phyloP scores from a whole-genome alignment of 2,329 filamentous ascomycete species.

The Scopulariopsis brevicaulis region DNA sequence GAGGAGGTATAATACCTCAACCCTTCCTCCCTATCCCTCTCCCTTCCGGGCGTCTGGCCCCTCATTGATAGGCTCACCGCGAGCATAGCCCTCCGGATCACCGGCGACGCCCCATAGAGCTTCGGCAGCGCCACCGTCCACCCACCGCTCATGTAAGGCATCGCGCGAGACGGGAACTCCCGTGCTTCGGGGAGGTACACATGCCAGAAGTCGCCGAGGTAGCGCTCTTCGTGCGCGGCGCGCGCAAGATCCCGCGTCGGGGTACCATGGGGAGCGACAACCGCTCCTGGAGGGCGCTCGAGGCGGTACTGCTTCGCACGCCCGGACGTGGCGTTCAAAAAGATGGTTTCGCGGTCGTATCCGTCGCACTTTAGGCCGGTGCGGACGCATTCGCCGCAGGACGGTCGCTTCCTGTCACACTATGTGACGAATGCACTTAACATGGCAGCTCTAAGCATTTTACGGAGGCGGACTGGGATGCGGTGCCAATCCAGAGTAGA shows the following conservation, averaged over 20 bases:
- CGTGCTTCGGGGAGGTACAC: neutral
- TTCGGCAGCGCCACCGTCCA: neutral
- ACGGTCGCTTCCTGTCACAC: neutral
- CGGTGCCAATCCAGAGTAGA: neutral
- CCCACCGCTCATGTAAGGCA: neutral
- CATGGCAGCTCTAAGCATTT: neutral
- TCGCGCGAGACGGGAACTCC: neutral
- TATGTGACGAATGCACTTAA: neutral
- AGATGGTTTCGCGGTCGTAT: neutral
- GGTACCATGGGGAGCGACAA: neutral
- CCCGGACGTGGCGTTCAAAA: neutral
- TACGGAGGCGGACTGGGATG: neutral
- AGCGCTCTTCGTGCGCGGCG: neutral
- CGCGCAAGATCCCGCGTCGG: neutral
- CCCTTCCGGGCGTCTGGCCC: neutral
- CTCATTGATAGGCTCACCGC: neutral
- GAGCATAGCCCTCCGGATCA: neutral
- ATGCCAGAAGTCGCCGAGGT: neutral
- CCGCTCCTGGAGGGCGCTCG: neutral
- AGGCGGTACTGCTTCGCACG: neutral
- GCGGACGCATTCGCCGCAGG: neutral
- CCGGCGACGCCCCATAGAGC: neutral
- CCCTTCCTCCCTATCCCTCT: neutral
- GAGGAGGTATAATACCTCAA: neutral
- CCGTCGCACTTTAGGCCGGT: neutral